A percentile compares a stretch with the other conserved stretches of the same genome.
Evolutionary conservation across 208 protist genomes (phyloP).

Genomic region (Wallacemonas sp.): DNA sequence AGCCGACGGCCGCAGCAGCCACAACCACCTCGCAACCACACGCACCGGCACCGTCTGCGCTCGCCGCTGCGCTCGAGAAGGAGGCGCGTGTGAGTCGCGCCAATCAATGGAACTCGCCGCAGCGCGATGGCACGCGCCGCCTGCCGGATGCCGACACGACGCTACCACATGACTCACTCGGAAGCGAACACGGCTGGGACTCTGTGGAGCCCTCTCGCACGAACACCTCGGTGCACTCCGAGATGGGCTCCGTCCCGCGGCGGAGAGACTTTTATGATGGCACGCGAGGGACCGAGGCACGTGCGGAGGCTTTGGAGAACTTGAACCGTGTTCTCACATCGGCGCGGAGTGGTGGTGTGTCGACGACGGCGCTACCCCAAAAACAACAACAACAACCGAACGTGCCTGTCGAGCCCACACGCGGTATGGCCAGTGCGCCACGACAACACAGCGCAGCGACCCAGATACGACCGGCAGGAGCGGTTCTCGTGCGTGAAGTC

Average conservation of each 20-base stretch:
- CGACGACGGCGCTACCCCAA: too few relatives aligned
- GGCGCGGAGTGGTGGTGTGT: too few relatives aligned
- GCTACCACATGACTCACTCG: neutral
- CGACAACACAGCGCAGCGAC: neutral
- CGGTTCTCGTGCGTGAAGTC: neutral
- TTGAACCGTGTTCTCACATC: neutral
- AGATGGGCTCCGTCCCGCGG: neutral
- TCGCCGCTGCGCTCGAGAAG: neutral
- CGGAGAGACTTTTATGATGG: conserved; percentile 6
- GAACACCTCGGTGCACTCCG: neutral
- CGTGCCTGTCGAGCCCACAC: too few relatives aligned
- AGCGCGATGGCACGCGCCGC: neutral
- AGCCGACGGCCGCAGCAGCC: neutral
- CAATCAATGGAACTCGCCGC: neutral
- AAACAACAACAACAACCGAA: too few relatives aligned
- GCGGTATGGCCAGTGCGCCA: neutral
- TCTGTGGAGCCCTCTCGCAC: too few relatives aligned
- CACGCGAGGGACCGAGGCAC: conserved; percentile 1
- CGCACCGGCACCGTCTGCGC: neutral
- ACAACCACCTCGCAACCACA: neutral
- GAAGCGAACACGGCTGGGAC: neutral
- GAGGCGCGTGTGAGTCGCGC: conserved; percentile 4
- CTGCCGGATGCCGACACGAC: conserved; percentile 1
- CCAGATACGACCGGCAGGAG: neutral
- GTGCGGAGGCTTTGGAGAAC: neutral